These are phyloP conservation scores for Dothideomycetes sp. DNA, from an alignment of 2,329 filamentous ascomycete genomes.

Conservation along the genomic window DNA sequence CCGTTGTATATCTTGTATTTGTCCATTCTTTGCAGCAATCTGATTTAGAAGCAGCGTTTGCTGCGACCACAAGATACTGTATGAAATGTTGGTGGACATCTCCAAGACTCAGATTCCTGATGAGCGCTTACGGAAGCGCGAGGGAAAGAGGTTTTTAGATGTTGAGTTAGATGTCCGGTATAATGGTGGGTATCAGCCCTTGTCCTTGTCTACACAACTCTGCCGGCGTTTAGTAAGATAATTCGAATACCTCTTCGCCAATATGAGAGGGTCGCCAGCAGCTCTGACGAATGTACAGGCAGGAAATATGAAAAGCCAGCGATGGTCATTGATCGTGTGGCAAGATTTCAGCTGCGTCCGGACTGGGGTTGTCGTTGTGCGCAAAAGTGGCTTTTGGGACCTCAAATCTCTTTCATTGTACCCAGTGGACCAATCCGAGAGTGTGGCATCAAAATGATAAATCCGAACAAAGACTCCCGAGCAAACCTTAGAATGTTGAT, in stretches of 20 bases:
- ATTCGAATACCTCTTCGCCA: not conserved
- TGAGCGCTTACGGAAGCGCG: not conserved
- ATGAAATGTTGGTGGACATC: not conserved
- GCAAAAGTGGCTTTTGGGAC: too few species aligned
- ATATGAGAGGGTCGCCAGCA: too few species aligned
- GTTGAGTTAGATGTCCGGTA: constrained; percentile 1
- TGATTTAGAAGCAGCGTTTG: constrained; percentile 4
- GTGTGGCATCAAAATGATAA: too few species aligned
- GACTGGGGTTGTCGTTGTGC: too few species aligned
- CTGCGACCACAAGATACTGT: constrained; percentile 2
- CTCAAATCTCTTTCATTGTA: not conserved
- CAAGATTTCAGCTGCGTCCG: not conserved
- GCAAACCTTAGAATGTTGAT: too few species aligned
- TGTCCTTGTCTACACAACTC: not conserved
- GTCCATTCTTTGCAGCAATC: constrained; percentile 1
- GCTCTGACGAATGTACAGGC: too few species aligned
- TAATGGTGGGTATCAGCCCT: constrained; percentile 2
- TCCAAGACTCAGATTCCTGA: not conserved
- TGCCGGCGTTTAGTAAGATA: not conserved
- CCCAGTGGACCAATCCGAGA: too few species aligned
- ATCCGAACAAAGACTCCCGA: too few species aligned
- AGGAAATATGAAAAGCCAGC: too few species aligned
- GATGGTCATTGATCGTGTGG: not conserved
- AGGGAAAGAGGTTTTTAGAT: not conserved
- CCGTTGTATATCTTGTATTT: not conserved